Evolutionary conservation across 768 basidiomycete species (phyloP), one percentile per base, ranked within the genome.

Genomic region (Porphyrellus cyaneotinctus): DNA sequence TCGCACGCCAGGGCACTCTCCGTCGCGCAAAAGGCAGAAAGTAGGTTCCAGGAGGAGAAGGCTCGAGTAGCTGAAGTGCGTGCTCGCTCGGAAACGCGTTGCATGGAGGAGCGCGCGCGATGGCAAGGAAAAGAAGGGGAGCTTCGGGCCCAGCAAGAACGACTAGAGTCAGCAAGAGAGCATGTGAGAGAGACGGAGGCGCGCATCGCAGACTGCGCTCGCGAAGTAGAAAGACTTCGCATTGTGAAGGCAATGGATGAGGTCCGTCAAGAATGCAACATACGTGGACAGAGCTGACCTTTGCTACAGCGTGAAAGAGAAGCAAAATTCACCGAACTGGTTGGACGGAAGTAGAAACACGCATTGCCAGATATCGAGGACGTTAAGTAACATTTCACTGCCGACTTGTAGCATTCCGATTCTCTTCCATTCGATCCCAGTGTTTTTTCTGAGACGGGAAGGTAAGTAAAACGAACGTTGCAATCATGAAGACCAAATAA

Each of bases 241-340:
- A 72, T 74, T 18, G 76, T 82, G 59, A 84, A 85, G 63, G 80
- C 79, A 32, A 82, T 82, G 9, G 88, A 91, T 58, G 88, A 90
- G 72, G 67, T 71, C 35, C 12, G 67, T 51, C 22, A 14, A 28
- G 61, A 68, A 38, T 9, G 23, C 32, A 17, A 39, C n/a, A 15
- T 43, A 47, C 20, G 6, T 22, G 15, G 35, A 31, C 14, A 22
- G n/a, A 13, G 20, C 39, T 66, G 22, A 56, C 49, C 11, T 49
- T 41, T 46, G 28, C 12, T 54, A 22, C 23, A 77, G 75, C 76
- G 80, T 49, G 85, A 87, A 66, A 73, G 85, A 41, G 77, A 76
- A 51, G 75, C 74, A 6, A 82, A 76, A 63, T 58, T 83, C 18
- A 66, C 58, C 3, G 65, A 77, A 54, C 64, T 84, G 37, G 24